Conservation (phyloP, 805 yeast genomes). For the Spathaspora passalidarum region DNA sequence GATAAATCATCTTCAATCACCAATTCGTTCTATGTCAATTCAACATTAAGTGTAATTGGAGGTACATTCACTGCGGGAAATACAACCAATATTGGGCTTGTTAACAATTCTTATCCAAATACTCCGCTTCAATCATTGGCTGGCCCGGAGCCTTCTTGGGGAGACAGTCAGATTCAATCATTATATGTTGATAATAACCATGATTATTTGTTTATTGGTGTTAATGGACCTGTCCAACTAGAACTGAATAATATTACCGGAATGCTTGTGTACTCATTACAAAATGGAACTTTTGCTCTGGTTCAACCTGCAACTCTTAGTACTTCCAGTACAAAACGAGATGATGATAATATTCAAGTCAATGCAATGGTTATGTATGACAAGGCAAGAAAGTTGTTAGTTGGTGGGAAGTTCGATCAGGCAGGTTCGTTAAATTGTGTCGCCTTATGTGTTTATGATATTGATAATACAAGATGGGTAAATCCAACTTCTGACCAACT, state of each 20-base stretch:
- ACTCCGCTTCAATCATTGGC: slow-evolving; percentile 15
- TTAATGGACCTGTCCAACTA: slow-evolving; percentile 33
- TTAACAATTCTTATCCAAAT: slow-evolving; percentile 18
- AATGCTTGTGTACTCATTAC: slow-evolving; percentile 51
- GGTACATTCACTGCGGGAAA: slow-evolving; percentile 46
- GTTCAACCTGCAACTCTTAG: slow-evolving; percentile 50
- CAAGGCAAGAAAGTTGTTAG: slow-evolving; percentile 42
- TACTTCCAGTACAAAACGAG: slow-evolving; percentile 33
- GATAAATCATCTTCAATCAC: slow-evolving; percentile 14
- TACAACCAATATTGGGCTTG: slow-evolving; percentile 27
- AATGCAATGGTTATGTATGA: slow-evolving; percentile 35
- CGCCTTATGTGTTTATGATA: slow-evolving; percentile 64
- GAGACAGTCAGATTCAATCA: slow-evolving; percentile 20
- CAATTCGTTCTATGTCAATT: slow-evolving; percentile 46
- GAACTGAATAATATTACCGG: slow-evolving; percentile 31
- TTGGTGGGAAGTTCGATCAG: slow-evolving; percentile 69
- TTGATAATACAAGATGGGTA: slow-evolving; percentile 53
- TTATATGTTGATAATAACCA: slow-evolving; percentile 34
- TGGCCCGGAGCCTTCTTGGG: slow-evolving; percentile 24
- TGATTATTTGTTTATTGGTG: slow-evolving; percentile 43
- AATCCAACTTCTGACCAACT: slow-evolving; percentile 24
- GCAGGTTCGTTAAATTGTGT: slow-evolving; percentile 59
- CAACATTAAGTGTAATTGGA: slow-evolving; percentile 52
- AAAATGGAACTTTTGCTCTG: slow-evolving; percentile 35
- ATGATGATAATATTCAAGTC: slow-evolving; percentile 35